Evolutionary conservation across 371 early-diverging fungal genomes (phyloP).

Genomic region (Lichtheimia ornata): DNA sequence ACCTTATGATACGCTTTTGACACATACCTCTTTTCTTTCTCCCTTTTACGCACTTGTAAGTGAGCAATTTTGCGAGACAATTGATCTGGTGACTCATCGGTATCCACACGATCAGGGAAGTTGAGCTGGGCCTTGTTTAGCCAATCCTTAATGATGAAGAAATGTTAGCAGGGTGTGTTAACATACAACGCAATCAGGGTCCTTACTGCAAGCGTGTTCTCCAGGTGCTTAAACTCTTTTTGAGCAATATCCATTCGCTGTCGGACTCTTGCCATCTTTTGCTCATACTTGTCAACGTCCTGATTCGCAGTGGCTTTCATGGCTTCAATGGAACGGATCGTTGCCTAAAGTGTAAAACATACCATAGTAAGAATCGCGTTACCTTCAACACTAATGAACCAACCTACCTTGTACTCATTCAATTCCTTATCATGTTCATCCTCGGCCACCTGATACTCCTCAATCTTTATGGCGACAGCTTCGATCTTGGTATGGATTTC

Average conservation of each 20-base stretch:
- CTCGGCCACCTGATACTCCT: constrained; percentile 15
- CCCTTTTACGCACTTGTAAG: constrained; percentile 53
- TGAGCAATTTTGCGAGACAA: constrained; percentile 65
- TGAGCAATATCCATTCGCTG: background rate
- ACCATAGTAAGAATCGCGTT: too few species aligned
- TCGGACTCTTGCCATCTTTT: background rate
- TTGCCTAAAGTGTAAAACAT: too few species aligned
- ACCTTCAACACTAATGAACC: background rate
- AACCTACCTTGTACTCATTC: constrained; percentile 5
- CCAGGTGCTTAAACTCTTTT: background rate
- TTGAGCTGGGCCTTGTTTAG: constrained; percentile 54
- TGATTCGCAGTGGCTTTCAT: background rate
- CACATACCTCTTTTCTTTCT: constrained; percentile 48
- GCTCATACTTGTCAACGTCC: background rate
- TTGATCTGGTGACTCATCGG: constrained; percentile 41
- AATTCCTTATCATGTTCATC: constrained; percentile 9
- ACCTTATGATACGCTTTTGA: background rate
- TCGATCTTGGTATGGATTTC: background rate
- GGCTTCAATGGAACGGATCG: background rate
- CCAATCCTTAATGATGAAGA: constrained; percentile 27
- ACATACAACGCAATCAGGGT: background rate
- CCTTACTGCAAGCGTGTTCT: constrained; percentile 4
- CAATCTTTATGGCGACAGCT: constrained; percentile 11
- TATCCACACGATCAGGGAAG: constrained; percentile 67
- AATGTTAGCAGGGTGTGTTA: too few species aligned